Evolutionary conservation across 306 rosid species (phyloP).

Genomic region (Vicia faba): DNA sequence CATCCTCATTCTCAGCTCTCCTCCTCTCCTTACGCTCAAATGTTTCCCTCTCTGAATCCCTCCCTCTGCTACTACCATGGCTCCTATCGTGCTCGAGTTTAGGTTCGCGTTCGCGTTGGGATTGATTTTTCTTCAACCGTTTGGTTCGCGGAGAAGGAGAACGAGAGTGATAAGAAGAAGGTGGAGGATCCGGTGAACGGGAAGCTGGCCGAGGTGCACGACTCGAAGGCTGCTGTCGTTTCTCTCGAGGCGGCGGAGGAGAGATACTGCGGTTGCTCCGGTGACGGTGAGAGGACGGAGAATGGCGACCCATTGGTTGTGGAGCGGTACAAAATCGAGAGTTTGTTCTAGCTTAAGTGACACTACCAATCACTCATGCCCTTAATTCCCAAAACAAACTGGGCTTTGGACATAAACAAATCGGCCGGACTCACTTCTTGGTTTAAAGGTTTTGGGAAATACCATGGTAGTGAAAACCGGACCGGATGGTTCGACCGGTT

Average conservation of each 20-base stretch:
- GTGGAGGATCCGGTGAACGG: slow-evolving; percentile 40
- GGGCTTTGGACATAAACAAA: too few relatives aligned
- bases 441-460: too few relatives aligned
- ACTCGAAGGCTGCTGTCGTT: slow-evolving; percentile 35
- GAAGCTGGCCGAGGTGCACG: slow-evolving; percentile 29
- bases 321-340: slow-evolving; percentile 9
- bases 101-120: slow-evolving; percentile 35
- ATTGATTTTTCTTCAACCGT: slow-evolving; percentile 53
- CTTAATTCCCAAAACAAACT: too few relatives aligned
- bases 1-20: slow-evolving; percentile 7
- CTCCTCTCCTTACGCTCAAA: slow-evolving; percentile 56
- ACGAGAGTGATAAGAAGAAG: slow-evolving; percentile 45
- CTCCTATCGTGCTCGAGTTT: slow-evolving; percentile 23
- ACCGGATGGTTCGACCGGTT: too few relatives aligned
- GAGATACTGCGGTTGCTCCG: slow-evolving; percentile 46
- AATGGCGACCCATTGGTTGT: slow-evolving; percentile 42
- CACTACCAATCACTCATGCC: too few relatives aligned
- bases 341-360: background rate
- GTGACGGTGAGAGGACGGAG: slow-evolving; percentile 54
- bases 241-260: slow-evolving; percentile 45
- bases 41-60: slow-evolving; percentile 53
- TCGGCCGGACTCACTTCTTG: too few relatives aligned
- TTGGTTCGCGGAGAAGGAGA: slow-evolving; percentile 69
- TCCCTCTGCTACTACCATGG: slow-evolving; percentile 38
- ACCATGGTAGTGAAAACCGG: too few relatives aligned